A percentile compares a stretch with the other conserved stretches of the same genome.
Evolutionary conservation across 495 filamentous ascomycete genomes (phyloP).

Genomic region (Cercophora sp.): DNA sequence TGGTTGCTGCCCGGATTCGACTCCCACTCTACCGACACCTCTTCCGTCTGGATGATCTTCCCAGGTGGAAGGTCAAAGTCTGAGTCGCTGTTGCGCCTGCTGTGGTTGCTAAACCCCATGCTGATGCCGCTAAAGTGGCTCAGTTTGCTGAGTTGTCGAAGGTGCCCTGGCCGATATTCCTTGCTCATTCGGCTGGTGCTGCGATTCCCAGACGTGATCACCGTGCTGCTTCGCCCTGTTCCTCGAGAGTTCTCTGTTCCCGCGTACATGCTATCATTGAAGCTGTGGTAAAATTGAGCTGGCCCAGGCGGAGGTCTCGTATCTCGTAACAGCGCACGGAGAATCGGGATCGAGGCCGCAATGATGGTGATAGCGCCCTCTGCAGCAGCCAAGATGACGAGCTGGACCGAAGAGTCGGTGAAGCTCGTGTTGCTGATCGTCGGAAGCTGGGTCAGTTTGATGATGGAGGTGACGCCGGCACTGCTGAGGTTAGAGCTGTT

Average conservation of each 20-base stretch:
- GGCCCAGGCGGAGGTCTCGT: constrained; percentile 21
- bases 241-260: constrained; percentile 18
- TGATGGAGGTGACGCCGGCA: constrained; percentile 22
- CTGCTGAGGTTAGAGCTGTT: too few relatives aligned
- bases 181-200: constrained; percentile 17
- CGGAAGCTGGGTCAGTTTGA: constrained; percentile 28
- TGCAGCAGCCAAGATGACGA: constrained; percentile 26
- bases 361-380: constrained; percentile 31
- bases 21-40: constrained; percentile 24
- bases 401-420: constrained; percentile 17
- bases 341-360: constrained; percentile 29
- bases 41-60: constrained; percentile 24
- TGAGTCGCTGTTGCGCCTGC: constrained; percentile 6
- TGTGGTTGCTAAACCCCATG: constrained; percentile 14
- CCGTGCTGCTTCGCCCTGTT: constrained; percentile 21
- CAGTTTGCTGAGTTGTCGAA: constrained; percentile 18
- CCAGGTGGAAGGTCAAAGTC: constrained; percentile 13
- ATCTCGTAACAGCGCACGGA: constrained; percentile 28
- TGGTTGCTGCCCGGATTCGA: neutral
- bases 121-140: constrained; percentile 21
- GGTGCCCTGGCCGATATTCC: constrained; percentile 13
- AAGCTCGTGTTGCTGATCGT: constrained; percentile 25
- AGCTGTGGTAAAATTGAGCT: constrained; percentile 22
- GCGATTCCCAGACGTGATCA: constrained; percentile 20
- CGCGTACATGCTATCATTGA: constrained; percentile 19